Percentiles rank a stretch among this genome's conserved stretches.
Conservation (phyloP, 202 grass and related monocot genomes). For the Cymbopogon flexuosus region DNA sequence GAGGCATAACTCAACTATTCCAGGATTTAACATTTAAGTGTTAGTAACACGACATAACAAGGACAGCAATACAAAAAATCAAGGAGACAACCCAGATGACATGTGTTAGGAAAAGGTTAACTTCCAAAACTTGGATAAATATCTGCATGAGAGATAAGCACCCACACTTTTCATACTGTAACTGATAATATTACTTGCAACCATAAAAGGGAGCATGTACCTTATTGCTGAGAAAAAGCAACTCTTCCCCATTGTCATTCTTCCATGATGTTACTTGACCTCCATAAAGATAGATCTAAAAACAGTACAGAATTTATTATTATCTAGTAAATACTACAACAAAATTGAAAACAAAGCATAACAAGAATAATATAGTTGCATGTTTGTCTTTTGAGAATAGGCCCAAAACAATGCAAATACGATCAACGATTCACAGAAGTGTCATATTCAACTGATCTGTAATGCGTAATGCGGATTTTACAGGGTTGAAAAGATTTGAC, state of each 20-base stretch:
- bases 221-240: constrained; percentile 87
- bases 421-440: background rate
- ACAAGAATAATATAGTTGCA: background rate
- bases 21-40: background rate
- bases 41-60: background rate
- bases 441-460: background rate
- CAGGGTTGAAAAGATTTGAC: background rate
- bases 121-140: background rate
- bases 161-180: background rate
- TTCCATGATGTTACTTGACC: constrained; percentile 93
- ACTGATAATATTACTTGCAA: background rate
- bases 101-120: background rate
- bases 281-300: constrained; percentile 66
- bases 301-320: background rate
- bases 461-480: background rate
- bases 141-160: background rate
- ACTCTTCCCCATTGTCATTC: constrained; percentile 75
- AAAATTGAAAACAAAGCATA: background rate
- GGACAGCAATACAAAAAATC: background rate
- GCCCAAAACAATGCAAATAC: background rate
- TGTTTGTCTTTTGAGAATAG: background rate
- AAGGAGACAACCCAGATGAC: background rate
- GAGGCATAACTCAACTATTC: background rate
- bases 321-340: background rate
- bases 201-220: constrained; percentile 27